phyloP scores from a whole-genome alignment of 2,329 filamentous ascomycete genomes.

The Paecilomyces dactylethromorphus region DNA sequence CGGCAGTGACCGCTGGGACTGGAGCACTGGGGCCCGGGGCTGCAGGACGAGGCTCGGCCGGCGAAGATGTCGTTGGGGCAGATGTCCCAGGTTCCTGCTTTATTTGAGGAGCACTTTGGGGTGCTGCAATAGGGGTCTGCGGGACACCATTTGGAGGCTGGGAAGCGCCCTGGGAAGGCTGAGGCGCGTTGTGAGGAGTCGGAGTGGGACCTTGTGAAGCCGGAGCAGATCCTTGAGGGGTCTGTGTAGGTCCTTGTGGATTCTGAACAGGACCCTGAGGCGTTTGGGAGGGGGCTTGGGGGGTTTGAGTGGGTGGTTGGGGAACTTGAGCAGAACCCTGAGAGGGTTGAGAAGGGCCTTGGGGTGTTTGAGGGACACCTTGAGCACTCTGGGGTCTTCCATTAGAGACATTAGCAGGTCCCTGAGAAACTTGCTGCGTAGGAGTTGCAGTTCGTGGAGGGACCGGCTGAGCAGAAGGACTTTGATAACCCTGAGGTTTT shows the following conservation, averaged over 20 bases:
- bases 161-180: not conserved
- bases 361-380: not conserved
- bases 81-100: not conserved
- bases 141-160: not conserved
- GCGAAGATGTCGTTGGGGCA: slow-evolving; percentile 3
- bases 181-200: not conserved
- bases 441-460: not conserved
- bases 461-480: not conserved
- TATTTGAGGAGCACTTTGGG: not conserved
- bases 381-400: not conserved
- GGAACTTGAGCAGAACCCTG: not conserved
- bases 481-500: not conserved
- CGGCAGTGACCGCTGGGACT: slow-evolving; percentile 1
- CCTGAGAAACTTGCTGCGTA: not conserved
- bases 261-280: slow-evolving; percentile 2
- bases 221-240: not conserved
- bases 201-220: not conserved
- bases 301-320: slow-evolving; percentile 5
- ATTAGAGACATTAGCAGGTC: not conserved
- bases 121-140: not conserved
- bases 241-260: not conserved
- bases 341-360: not conserved
- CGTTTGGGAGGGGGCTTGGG: slow-evolving; percentile 4
- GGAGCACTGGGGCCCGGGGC: not conserved
- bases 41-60: not conserved